A percentile compares a stretch with the other conserved stretches of the same genome.
Evolutionary conservation across 352 stramenopile species (phyloP).

Genomic region (Thraustotheca clavata): DNA sequence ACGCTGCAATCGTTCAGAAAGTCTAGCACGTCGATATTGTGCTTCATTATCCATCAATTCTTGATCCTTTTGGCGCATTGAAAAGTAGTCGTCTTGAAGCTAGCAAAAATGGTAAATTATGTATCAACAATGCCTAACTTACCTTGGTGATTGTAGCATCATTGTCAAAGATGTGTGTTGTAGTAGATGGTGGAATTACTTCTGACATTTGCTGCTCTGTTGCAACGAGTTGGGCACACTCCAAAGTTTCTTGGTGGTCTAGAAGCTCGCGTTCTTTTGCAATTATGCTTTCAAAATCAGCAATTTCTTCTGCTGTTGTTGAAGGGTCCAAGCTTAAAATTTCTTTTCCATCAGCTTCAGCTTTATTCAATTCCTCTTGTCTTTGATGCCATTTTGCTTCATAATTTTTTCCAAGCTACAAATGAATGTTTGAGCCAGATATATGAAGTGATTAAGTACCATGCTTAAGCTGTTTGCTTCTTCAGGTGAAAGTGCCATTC

Average conservation of each 20-base stretch:
- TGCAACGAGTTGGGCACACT: neutral
- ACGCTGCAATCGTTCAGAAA: neutral
- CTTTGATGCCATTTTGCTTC: slow-evolving; percentile 9
- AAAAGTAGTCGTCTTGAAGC: neutral
- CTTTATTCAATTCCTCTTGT: neutral
- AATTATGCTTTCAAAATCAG: neutral
- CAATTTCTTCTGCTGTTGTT: neutral
- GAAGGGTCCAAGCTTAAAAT: neutral
- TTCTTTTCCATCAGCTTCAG: neutral
- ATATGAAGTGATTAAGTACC: neutral
- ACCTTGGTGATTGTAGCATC: neutral
- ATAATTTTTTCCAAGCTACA: slow-evolving; percentile 1
- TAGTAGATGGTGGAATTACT: neutral
- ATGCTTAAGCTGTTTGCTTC: neutral
- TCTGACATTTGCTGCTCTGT: neutral
- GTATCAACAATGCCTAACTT: neutral
- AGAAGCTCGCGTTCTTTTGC: neutral
- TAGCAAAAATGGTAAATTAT: neutral
- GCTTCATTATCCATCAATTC: neutral
- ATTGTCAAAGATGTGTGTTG: neutral
- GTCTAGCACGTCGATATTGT: neutral
- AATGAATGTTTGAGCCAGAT: neutral
- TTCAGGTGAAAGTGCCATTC: neutral
- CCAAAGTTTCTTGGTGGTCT: neutral
- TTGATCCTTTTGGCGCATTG: neutral